Evolutionary conservation across 2,329 filamentous ascomycete genomes (phyloP).

Genomic region (Scortechinia acanthostroma): DNA sequence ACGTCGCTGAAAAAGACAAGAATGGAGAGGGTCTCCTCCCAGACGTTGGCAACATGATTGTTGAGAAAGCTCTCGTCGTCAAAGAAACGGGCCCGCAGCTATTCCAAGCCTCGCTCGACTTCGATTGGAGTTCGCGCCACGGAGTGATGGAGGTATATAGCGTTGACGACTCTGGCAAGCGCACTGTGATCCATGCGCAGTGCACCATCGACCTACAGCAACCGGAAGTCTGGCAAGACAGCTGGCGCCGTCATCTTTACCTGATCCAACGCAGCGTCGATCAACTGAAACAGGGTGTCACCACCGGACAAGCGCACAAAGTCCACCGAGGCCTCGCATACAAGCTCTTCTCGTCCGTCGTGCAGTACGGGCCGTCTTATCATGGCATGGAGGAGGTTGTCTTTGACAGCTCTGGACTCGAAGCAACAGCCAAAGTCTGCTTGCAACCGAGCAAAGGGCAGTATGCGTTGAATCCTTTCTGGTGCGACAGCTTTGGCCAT

Average conservation of each 20-base stretch:
- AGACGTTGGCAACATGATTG: constrained; percentile 62
- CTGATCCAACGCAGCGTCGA: constrained; percentile 59
- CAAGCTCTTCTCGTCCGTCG: constrained; percentile 54
- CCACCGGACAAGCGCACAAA: constrained; percentile 62
- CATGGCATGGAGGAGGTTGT: constrained; percentile 52
- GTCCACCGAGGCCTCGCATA: constrained; percentile 72
- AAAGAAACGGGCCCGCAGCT: constrained; percentile 31
- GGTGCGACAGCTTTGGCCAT: not conserved
- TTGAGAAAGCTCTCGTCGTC: constrained; percentile 63
- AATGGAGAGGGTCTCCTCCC: constrained; percentile 48
- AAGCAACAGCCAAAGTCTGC: constrained; percentile 32
- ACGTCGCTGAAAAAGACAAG: constrained; percentile 56
- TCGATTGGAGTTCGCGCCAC: constrained; percentile 49
- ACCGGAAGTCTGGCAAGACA: constrained; percentile 25
- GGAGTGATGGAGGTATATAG: constrained; percentile 33
- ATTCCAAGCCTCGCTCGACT: constrained; percentile 19
- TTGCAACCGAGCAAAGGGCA: too few relatives aligned
- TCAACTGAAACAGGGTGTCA: constrained; percentile 48
- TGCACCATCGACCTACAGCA: constrained; percentile 9
- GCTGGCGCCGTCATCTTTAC: constrained; percentile 36
- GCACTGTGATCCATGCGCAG: constrained; percentile 16
- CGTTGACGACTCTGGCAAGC: not conserved
- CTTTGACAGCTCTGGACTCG: constrained; percentile 33
- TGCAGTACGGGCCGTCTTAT: constrained; percentile 46
- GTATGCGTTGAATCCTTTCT: too few relatives aligned